Percentiles rank a stretch among this genome's conserved stretches.
phyloP scores from a whole-genome alignment of 805 yeast species.

The Candida berthetii region DNA sequence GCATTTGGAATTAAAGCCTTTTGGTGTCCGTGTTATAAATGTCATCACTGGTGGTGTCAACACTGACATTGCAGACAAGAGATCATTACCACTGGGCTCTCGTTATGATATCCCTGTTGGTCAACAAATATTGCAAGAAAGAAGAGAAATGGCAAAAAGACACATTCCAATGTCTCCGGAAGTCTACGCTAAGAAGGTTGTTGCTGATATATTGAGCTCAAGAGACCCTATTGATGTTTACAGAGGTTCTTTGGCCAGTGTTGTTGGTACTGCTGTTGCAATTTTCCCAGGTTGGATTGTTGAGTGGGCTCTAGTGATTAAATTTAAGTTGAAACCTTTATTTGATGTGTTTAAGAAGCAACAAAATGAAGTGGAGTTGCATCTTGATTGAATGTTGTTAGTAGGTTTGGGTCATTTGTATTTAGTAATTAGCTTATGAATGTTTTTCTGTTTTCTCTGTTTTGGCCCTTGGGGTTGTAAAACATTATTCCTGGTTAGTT shows the following conservation, averaged over 20 bases:
- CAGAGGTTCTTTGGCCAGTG: conserved; percentile 43
- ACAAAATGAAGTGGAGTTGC: conserved; percentile 9
- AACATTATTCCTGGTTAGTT: no score
- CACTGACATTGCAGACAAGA: conserved; percentile 62
- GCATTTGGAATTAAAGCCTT: conserved; percentile 63
- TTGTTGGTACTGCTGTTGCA: conserved; percentile 26
- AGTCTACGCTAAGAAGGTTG: conserved; percentile 49
- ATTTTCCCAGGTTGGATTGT: conserved; percentile 42
- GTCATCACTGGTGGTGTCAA: conserved; percentile 72
- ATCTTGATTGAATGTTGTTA: conserved; percentile 10
- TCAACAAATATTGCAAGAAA: conserved; percentile 35
- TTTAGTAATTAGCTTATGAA: no score
- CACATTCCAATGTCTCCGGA: conserved; percentile 56
- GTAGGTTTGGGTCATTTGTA: background rate
- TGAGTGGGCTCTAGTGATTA: conserved; percentile 32
- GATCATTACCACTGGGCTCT: conserved; percentile 53
- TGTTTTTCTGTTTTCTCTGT: no score
- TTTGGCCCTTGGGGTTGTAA: no score
- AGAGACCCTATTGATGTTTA: conserved; percentile 43
- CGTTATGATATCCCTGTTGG: conserved; percentile 48
- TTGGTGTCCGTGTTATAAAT: conserved; percentile 65
- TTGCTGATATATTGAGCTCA: conserved; percentile 36
- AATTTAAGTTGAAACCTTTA: conserved; percentile 32
- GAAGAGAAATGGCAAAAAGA: conserved; percentile 54
- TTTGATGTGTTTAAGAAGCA: conserved; percentile 22